Evolutionary conservation across 2,329 filamentous ascomycete species (phyloP), one percentile per base, ranked within the genome.

Genomic region (Colletotrichum cereale): DNA sequence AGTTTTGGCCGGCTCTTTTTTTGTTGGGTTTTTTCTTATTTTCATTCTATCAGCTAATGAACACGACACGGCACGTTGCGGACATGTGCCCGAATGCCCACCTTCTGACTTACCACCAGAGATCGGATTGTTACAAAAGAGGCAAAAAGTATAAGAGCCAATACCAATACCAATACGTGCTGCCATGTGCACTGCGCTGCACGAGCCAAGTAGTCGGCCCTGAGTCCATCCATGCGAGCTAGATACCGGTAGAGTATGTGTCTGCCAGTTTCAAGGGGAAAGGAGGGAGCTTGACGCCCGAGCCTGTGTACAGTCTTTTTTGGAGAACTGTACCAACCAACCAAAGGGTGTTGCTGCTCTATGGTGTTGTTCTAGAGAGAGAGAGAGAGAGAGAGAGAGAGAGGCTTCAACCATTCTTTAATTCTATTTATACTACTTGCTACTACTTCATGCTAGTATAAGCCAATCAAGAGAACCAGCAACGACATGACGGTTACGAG

Each of bases 251-350:
- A 34, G 38, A 2, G 2, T 42, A 1, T 24, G 2, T 42, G 3
- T 24, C 26, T 44, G 40, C 18, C 38, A 67, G 56, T 56, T 62
- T 62, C 55, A 70, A n/a, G 48, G 34, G 48, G 48, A 10, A 10
- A 8, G 31, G 31, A 8, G 31, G 8, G 8, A 8, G 31, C 4
- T 34, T 21, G n/a, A 26, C 42, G 57, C 55, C 64, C 44, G 67
- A 62, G 63, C 52, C 47, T 42, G n/a, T 44, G n/a, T 42, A 60
- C 36, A 18, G 34, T 24, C 55, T 66, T 52, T 52, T 42, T 26
- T 44, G 36, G 42, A 47, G 53, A 11, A 12, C n/a, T n/a, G 12
- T 10, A 8, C 50, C 10, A n/a, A 6, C 38, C 11, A 34, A 58
- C 58, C 40, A 36, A 21, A 40, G 61, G 57, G 26, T 36, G n/a